Conservation (phyloP, 805 yeast genomes). For the Candida lessepsii region DNA sequence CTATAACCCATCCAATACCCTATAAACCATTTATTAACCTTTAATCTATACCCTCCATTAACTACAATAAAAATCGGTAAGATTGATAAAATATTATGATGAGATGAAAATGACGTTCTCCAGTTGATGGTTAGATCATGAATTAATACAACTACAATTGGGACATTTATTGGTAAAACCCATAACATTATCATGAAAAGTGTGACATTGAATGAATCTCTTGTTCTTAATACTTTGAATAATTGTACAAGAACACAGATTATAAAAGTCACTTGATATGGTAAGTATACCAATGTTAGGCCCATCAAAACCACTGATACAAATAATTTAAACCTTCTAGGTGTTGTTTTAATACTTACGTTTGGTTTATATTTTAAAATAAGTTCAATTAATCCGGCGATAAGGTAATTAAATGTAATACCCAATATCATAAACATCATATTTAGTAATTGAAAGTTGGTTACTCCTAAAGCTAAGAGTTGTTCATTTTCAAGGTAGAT, state of each 20-base stretch:
- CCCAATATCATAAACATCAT: slow-evolving; percentile 5
- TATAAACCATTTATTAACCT: slow-evolving; percentile 12
- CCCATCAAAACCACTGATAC: slow-evolving; percentile 8
- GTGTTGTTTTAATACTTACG: not conserved
- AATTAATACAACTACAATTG: slow-evolving; percentile 75
- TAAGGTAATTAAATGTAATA: slow-evolving; percentile 5
- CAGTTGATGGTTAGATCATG: slow-evolving; percentile 76
- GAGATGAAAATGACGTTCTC: slow-evolving; percentile 83
- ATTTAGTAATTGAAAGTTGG: slow-evolving; percentile 10
- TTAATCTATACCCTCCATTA: slow-evolving; percentile 5
- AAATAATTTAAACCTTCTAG: slow-evolving; percentile 6
- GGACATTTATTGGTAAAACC: slow-evolving; percentile 76
- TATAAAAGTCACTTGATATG: slow-evolving; percentile 76
- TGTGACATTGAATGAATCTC: slow-evolving; percentile 61
- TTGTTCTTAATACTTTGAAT: slow-evolving; percentile 27
- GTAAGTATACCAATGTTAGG: slow-evolving; percentile 49
- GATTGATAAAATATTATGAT: slow-evolving; percentile 78
- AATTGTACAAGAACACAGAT: slow-evolving; percentile 53
- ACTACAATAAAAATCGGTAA: slow-evolving; percentile 56
- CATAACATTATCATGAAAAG: slow-evolving; percentile 68
- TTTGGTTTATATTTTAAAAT: not conserved
- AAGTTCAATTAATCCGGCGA: not conserved
- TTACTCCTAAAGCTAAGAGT: slow-evolving; percentile 7
- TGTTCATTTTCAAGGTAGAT: slow-evolving; percentile 8
- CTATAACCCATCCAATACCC: slow-evolving; percentile 50